phyloP scores from a whole-genome alignment of 371 early-diverging fungal species.

The Mucor lusitanicus region DNA sequence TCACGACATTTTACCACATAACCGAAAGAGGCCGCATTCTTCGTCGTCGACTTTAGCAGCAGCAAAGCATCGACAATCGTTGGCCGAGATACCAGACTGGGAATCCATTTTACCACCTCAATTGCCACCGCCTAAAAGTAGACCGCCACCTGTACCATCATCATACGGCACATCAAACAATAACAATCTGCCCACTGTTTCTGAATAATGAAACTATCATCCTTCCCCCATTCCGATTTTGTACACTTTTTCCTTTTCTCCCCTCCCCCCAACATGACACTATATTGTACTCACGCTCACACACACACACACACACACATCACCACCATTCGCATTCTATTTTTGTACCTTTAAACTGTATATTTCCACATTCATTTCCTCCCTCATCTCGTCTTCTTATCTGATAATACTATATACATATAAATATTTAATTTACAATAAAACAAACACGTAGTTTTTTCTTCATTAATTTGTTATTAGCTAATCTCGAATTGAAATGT shows the following conservation, averaged over 20 bases:
- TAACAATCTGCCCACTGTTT: constrained; percentile 20
- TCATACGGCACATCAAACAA: neutral
- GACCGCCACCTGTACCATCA: constrained; percentile 35
- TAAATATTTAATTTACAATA: neutral
- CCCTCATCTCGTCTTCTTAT: neutral
- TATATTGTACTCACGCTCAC: neutral
- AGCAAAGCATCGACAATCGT: constrained; percentile 23
- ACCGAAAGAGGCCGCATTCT: constrained; percentile 10
- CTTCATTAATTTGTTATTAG: neutral
- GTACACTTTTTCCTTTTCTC: constrained; percentile 10
- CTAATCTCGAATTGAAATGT: neutral
- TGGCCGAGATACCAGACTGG: constrained; percentile 45
- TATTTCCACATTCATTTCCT: neutral
- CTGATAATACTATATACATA: neutral
- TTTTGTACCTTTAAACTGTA: constrained; percentile 2
- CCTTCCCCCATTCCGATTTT: neutral
- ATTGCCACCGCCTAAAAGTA: constrained; percentile 38
- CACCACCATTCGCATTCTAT: neutral
- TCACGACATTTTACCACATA: constrained; percentile 45
- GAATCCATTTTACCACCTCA: constrained; percentile 40
- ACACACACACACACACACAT: neutral
- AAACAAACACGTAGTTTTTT: neutral
- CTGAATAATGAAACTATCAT: constrained; percentile 14
- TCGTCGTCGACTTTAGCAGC: too few species aligned
- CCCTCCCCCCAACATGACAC: neutral